Evolutionary conservation across 2,329 filamentous ascomycete species (phyloP), one percentile per base, ranked within the genome.

Genomic region (Phyllosticta capitalensis): DNA sequence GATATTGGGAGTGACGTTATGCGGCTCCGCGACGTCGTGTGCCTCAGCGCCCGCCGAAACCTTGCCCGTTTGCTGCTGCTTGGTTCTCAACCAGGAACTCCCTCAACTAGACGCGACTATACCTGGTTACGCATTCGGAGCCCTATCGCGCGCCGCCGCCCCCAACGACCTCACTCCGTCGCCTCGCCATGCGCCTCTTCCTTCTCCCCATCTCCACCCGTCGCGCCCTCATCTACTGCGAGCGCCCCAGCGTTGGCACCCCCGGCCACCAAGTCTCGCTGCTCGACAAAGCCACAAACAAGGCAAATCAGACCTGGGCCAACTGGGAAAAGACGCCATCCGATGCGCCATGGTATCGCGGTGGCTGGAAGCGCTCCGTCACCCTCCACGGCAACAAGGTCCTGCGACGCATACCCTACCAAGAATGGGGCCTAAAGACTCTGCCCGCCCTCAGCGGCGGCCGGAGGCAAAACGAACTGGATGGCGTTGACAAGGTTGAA

Each of bases 391-490:
- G 94, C 59, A 96, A 99, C 75, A 79, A 84, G 54, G 84, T 90
- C 17, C 83, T 99, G 62, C 86, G 89, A 67, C 84, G 90, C 63
- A 95, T 99, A 67, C 89, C 94, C 2, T 96, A 89, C 72, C 89
- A 97, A 75, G 94, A 99, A 86, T 99, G 94, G 94, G 91, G 90
- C 0, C 80, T 99, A 65, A 97, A 97, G 77, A 95, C 90, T 38
- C 86, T 99, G 56, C 94, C 94, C 52, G 87, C 92, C 21, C 79
- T 95, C 65, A 90, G 85, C 50, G 77, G 83, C 60, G 81, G 83
- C 65, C 81, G 85, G 61, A 81, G 83, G 65, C 78, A 82, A 54
- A 84, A 89, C 56, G 84, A 88, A 66, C 68, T 85, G 21, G 72
- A 83, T 56, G 83, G 82, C 45, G 79, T 81, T 64, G 81, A 84